phyloP scores from a whole-genome alignment of 805 yeast species.

The Suhomyces prunicola region DNA sequence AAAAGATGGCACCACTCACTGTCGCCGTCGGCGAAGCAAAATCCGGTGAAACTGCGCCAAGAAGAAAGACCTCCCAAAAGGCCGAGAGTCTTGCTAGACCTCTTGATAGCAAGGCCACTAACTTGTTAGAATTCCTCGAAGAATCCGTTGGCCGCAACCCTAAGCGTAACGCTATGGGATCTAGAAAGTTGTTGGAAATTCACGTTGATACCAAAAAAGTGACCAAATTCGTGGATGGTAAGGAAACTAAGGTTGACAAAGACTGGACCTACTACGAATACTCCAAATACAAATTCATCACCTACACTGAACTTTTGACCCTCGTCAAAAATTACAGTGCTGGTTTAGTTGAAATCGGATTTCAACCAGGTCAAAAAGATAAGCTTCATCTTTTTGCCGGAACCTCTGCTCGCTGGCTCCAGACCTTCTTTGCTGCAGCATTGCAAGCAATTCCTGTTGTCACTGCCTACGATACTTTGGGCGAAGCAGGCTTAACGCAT shows the following conservation, averaged over 20 bases:
- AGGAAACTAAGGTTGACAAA: constrained; percentile 68
- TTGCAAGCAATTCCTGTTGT: constrained; percentile 82
- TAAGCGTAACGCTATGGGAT: constrained; percentile 59
- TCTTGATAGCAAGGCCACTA: constrained; percentile 54
- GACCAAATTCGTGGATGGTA: constrained; percentile 75
- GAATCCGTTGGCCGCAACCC: constrained; percentile 62
- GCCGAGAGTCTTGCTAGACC: constrained; percentile 60
- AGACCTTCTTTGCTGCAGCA: constrained; percentile 72
- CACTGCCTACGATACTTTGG: constrained; percentile 94
- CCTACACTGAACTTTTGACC: constrained; percentile 54
- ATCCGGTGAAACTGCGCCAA: constrained; percentile 79
- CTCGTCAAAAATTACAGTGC: constrained; percentile 57
- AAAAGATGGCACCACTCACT: constrained; percentile 27
- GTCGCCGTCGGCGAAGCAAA: constrained; percentile 70
- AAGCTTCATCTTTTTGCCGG: constrained; percentile 81
- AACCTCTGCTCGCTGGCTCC: constrained; percentile 90
- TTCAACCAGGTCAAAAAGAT: constrained; percentile 57
- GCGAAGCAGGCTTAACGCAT: constrained; percentile 83
- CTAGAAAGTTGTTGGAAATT: constrained; percentile 71
- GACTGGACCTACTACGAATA: constrained; percentile 85
- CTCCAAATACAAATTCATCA: constrained; percentile 64
- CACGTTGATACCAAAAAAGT: constrained; percentile 75
- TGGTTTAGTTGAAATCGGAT: constrained; percentile 74
- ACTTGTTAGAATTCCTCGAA: constrained; percentile 65
- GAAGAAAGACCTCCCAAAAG: constrained; percentile 57